phyloP scores from a whole-genome alignment of 768 basidiomycete genomes.

The Lactarius quietus region DNA sequence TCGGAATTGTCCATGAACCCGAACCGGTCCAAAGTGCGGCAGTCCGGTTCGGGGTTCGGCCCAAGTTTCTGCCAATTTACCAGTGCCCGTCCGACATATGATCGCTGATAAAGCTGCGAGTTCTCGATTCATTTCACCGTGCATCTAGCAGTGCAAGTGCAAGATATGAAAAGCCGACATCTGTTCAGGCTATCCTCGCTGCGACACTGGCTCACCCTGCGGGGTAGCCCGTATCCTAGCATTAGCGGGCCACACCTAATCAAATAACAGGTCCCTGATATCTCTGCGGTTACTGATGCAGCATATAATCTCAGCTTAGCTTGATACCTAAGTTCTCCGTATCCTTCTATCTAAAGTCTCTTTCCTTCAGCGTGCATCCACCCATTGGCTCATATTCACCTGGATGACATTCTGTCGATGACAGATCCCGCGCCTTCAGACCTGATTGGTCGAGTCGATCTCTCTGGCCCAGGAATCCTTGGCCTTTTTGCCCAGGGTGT shows the following conservation, averaged over 20 bases:
- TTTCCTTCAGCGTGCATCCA: background rate
- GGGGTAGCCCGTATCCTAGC: background rate
- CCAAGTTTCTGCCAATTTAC: background rate
- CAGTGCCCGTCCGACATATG: no score
- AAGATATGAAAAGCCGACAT: background rate
- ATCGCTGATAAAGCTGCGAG: no score
- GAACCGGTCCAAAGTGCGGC: background rate
- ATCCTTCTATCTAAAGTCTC: background rate
- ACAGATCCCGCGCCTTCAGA: background rate
- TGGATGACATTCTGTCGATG: background rate
- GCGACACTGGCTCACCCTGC: background rate
- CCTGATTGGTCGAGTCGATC: background rate
- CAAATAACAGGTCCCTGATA: background rate
- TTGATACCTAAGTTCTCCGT: background rate
- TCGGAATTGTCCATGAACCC: no score
- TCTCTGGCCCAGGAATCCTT: background rate
- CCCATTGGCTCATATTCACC: background rate
- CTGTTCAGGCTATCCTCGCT: background rate
- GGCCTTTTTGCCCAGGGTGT: background rate
- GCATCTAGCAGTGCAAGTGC: no score
- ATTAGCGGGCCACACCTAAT: background rate
- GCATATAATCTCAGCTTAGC: background rate
- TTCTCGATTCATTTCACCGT: no score
- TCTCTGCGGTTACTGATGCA: background rate
- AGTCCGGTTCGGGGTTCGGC: no score